Evolutionary conservation across 2,329 filamentous ascomycete species (phyloP).

Genomic region (Scopulariopsis brevicaulis): DNA sequence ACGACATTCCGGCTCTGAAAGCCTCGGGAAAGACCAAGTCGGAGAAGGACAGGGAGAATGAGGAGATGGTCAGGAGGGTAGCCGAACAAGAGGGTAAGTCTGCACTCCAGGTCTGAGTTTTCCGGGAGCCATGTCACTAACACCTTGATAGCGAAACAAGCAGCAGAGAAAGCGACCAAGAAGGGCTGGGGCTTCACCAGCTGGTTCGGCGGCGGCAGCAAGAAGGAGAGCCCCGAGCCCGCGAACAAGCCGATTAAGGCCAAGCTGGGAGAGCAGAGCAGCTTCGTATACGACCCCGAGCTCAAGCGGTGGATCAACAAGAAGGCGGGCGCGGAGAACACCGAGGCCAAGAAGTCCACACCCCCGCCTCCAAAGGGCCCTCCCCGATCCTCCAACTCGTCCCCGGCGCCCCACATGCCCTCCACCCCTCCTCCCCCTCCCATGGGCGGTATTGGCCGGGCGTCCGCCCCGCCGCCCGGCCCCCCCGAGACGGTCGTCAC

Average conservation of each 20-base stretch:
- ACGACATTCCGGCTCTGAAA: constrained; percentile 45
- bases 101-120: constrained; percentile 8
- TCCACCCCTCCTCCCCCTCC: constrained; percentile 19
- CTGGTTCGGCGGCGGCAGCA: constrained; percentile 54
- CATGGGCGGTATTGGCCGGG: constrained; percentile 8
- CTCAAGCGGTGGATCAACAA: constrained; percentile 98
- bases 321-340: constrained; percentile 61
- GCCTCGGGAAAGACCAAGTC: constrained; percentile 48
- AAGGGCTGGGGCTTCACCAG: constrained; percentile 55
- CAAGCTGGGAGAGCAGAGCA: constrained; percentile 87
- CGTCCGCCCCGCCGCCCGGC: constrained; percentile 9
- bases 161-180: constrained; percentile 35
- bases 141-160: constrained; percentile 43
- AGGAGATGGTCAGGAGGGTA: constrained; percentile 75
- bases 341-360: constrained; percentile 48
- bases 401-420: constrained; percentile 31
- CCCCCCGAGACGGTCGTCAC: background rate
- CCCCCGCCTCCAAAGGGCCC: constrained; percentile 64
- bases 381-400: constrained; percentile 39
- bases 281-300: constrained; percentile 91
- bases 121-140: background rate
- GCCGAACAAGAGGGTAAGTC: constrained; percentile 62
- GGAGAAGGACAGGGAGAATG: constrained; percentile 67
- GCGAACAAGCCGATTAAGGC: constrained; percentile 66
- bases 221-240: constrained; percentile 39